Conservation (phyloP, 2,329 filamentous ascomycete genomes). For the Aspergillus sp. region DNA sequence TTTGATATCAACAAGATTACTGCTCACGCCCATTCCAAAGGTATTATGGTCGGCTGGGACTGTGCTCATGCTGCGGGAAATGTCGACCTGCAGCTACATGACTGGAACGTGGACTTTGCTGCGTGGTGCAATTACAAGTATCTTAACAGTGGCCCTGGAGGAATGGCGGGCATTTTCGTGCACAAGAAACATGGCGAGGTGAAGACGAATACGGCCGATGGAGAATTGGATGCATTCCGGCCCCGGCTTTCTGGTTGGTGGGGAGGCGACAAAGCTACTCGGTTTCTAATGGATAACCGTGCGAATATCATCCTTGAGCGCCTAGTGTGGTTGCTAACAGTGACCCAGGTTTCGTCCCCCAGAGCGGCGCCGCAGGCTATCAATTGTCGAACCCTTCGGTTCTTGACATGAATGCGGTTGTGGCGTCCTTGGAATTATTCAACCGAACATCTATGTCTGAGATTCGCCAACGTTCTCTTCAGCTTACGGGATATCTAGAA, state of each 20-base stretch:
- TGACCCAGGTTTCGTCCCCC: constrained; percentile 65
- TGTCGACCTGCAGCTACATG: constrained; percentile 74
- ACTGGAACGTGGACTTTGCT: constrained; percentile 90
- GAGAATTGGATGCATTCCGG: constrained; percentile 53
- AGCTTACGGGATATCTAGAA: constrained; percentile 76
- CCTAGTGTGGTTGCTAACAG: not conserved
- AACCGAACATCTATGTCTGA: constrained; percentile 67
- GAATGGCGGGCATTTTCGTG: constrained; percentile 78
- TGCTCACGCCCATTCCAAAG: constrained; percentile 67
- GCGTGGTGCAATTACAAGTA: constrained; percentile 97
- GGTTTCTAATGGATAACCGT: constrained; percentile 80
- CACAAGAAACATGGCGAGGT: constrained; percentile 67
- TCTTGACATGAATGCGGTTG: constrained; percentile 73
- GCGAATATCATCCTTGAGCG: constrained; percentile 5
- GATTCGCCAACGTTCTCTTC: constrained; percentile 69
- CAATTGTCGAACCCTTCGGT: constrained; percentile 84
- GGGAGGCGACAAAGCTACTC: constrained; percentile 72
- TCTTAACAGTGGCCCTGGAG: constrained; percentile 79
- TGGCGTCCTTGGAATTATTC: constrained; percentile 73
- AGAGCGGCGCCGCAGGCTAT: constrained; percentile 75
- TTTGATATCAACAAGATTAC: constrained; percentile 84
- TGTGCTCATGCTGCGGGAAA: constrained; percentile 85
- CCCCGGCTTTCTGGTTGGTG: constrained; percentile 82
- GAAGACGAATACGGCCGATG: constrained; percentile 34
- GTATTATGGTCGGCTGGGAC: constrained; percentile 80